These are phyloP conservation scores for Quercus variabilis DNA, from an alignment of 306 rosid species.

Conservation along the genomic window DNA sequence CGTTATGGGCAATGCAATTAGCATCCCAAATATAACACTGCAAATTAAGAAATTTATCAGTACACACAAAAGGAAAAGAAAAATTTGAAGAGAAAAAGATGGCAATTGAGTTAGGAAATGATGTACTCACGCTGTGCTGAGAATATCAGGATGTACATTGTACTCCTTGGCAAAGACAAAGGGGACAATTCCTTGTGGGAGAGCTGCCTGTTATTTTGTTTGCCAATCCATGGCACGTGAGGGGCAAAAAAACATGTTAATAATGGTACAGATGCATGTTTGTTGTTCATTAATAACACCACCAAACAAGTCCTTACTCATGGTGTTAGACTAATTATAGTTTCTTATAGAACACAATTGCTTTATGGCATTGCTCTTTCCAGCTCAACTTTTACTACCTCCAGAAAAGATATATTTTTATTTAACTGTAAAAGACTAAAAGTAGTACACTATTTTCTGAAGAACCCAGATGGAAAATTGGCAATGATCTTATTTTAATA, in stretches of 20 bases:
- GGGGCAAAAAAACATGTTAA: conserved; percentile 37
- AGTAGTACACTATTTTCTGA: not conserved
- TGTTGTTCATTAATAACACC: conserved; percentile 23
- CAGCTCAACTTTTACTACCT: not conserved
- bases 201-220: conserved; percentile 73
- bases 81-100: not conserved
- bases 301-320: conserved; percentile 14
- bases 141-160: conserved; percentile 88
- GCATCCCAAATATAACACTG: conserved; percentile 97
- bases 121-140: conserved; percentile 74
- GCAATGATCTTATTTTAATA: not conserved
- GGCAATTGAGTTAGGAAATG: not conserved
- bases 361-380: not conserved
- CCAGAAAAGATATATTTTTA: not conserved
- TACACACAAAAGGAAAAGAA: not conserved
- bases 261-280: conserved; percentile 26
- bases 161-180: conserved; percentile 97
- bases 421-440: not conserved
- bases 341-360: not conserved
- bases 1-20: conserved; percentile 87
- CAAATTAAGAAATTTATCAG: conserved; percentile 12
- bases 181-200: conserved; percentile 99
- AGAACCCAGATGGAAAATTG: not conserved
- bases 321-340: not conserved
- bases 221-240: conserved; percentile 19